A percentile compares a stretch with the other conserved stretches of the same genome.
phyloP scores from a whole-genome alignment of 192 early-diverging fungal species.

The Backusella macrospora region DNA sequence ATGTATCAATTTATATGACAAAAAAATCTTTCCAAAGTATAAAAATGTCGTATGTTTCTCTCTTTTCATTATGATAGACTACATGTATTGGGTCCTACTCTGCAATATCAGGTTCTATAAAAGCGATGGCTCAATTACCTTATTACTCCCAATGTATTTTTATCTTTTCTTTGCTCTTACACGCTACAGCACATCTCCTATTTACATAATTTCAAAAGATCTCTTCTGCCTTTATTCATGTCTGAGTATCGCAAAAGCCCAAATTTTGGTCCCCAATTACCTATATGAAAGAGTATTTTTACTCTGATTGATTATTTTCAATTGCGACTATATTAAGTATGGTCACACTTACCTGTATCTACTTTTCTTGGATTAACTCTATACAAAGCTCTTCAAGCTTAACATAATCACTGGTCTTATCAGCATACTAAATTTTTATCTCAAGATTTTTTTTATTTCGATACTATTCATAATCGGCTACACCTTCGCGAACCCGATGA shows the following conservation, averaged over 20 bases:
- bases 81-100: background rate
- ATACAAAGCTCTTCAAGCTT: too few species aligned
- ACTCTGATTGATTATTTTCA: too few species aligned
- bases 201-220: background rate
- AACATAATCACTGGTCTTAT: too few species aligned
- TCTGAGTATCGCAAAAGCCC: background rate
- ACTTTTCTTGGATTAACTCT: too few species aligned
- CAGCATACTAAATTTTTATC: too few species aligned
- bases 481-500: too few species aligned
- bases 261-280: background rate
- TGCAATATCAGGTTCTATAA: background rate
- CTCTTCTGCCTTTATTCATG: background rate
- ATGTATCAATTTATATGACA: background rate
- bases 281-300: background rate
- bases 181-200: background rate
- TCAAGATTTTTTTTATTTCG: too few species aligned
- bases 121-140: background rate
- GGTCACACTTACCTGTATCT: too few species aligned
- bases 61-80: background rate
- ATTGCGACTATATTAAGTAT: too few species aligned
- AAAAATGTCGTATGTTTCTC: background rate
- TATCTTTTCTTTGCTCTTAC: background rate
- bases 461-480: too few species aligned
- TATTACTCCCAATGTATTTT: background rate
- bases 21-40: background rate